Evolutionary conservation across 306 rosid genomes (phyloP), one percentile per base, ranked within the genome.

Genomic region (Canavalia gladiata): DNA sequence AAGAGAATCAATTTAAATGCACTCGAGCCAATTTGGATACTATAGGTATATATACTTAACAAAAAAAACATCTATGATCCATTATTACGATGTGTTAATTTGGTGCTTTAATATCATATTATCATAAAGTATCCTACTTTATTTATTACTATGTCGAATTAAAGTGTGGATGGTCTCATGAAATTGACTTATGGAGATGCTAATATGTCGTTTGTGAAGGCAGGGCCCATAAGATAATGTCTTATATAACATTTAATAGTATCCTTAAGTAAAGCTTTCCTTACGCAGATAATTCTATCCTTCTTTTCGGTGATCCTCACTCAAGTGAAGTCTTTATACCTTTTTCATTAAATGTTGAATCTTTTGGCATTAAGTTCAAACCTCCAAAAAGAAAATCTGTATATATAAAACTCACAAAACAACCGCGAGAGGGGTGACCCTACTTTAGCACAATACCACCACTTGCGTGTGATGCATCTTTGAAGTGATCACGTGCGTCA

Each of bases 401-500:
- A 8, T 18, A 37, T 3, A 13, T 11, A 62, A 28, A 29, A 11
- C 52, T 12, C 42, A 25, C 5, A 52, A 67, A 55, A 54, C 46
- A 13, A 3, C 0, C 28, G 28, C 9, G 37, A 41, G 41, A 37
- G 2, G 79, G 70, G 80, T 43, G 43, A 35, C 56, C 28, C 74
- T 8, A 43, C 59, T 31, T 28, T 58, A 29, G 29, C 56, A 29
- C 49, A 72, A 34, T 12, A 12, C n/a, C 55, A 52, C 46, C 55
- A 52, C 46, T 74, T 62, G 67, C 63, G 66, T 43, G 25, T 18
- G 29, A 74, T 33, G 51, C 4, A 37, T 54, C 42, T n/a, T 45
- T 58, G 52, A 50, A 63, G 70, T 69, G 72, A 75, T 59, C 82
- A 71, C 68, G 75, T 62, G 83, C 68, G 71, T 63, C 1, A 49